A percentile compares a stretch with the other conserved stretches of the same genome.
phyloP scores from a whole-genome alignment of 2,329 filamentous ascomycete genomes.

The Cadophora luteo-olivacea region DNA sequence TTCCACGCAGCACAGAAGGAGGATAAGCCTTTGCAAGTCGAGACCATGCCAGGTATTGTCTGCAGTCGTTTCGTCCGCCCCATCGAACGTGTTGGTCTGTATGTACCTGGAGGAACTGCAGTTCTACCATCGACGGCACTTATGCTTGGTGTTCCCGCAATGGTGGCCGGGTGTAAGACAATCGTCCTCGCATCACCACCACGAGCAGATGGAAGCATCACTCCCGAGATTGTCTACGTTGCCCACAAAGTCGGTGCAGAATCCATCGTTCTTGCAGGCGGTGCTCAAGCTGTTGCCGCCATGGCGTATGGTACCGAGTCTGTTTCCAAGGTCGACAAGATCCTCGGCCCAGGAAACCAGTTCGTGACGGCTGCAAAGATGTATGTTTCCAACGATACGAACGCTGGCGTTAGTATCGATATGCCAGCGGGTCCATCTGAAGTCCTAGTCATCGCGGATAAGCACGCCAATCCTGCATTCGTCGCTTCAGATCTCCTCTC shows the following conservation, averaged over 20 bases:
- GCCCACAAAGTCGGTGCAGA: constrained; percentile 97
- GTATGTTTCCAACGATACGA: constrained; percentile 96
- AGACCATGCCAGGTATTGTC: constrained; percentile 97
- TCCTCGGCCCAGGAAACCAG: constrained; percentile 95
- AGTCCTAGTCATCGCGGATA: constrained; percentile 94
- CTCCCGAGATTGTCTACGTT: constrained; percentile 95
- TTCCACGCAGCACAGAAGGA: constrained; percentile 95
- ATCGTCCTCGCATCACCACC: constrained; percentile 94
- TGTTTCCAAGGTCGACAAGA: constrained; percentile 97
- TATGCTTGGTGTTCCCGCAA: constrained; percentile 97
- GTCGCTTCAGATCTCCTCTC: constrained; percentile 94
- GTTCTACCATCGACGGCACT: constrained; percentile 97
- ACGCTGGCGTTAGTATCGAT: constrained; percentile 92
- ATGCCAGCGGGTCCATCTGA: constrained; percentile 98
- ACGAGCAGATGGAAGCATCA: constrained; percentile 85
- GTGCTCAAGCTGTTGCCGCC: constrained; percentile 93
- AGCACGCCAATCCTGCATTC: constrained; percentile 87
- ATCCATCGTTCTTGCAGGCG: constrained; percentile 93
- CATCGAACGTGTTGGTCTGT: constrained; percentile 95
- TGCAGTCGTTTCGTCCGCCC: constrained; percentile 92
- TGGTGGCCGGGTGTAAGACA: constrained; percentile 95
- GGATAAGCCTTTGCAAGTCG: constrained; percentile 79
- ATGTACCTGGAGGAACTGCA: constrained; percentile 94
- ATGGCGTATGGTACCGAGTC: constrained; percentile 97
- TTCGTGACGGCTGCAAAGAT: constrained; percentile 99